Conservation (phyloP, 2,329 filamentous ascomycete genomes). For the Aspergillus pseudotamarii region DNA sequence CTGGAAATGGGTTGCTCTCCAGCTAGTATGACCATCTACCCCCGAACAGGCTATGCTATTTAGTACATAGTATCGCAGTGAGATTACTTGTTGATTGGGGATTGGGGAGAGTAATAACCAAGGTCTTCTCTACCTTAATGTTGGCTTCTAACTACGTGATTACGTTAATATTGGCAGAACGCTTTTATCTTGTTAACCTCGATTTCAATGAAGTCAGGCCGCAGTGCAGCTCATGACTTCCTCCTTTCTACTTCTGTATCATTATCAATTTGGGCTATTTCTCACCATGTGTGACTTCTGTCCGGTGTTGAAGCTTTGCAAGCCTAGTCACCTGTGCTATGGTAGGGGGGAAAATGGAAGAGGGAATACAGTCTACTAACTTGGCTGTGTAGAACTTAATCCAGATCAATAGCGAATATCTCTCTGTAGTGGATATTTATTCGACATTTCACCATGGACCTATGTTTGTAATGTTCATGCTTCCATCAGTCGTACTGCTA, state of each 20-base stretch:
- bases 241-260: neutral
- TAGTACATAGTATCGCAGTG: no score
- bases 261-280: neutral
- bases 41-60: neutral
- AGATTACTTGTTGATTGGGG: neutral
- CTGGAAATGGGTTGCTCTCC: neutral
- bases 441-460: neutral
- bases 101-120: neutral
- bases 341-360: neutral
- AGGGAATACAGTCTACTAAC: neutral
- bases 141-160: neutral
- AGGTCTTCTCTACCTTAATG: neutral
- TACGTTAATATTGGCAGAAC: neutral
- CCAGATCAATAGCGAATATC: neutral
- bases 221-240: no score
- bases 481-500: neutral
- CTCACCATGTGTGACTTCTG: neutral
- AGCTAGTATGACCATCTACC: no score
- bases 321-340: neutral
- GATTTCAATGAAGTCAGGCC: no score
- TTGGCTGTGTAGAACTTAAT: neutral
- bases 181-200: no score
- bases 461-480: neutral
- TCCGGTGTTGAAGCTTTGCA: neutral
- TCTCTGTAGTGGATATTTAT: neutral